Conservation (phyloP, 768 basidiomycete species). For the Pleurotus ostreatus region DNA sequence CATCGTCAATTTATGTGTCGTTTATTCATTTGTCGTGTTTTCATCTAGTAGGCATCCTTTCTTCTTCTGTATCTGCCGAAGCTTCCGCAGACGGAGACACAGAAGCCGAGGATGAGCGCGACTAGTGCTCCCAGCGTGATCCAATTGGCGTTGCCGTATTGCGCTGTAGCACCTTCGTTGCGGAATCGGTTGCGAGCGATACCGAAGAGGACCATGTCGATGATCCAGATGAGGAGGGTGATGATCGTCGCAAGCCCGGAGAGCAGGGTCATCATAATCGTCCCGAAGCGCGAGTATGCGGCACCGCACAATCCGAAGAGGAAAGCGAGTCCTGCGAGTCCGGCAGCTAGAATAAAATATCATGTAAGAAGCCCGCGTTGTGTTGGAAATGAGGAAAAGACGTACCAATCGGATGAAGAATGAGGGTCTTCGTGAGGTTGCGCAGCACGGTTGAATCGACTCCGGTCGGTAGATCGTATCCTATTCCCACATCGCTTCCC, state of each 20-base stretch:
- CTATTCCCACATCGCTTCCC: conserved; percentile 48
- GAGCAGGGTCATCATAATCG: conserved; percentile 72
- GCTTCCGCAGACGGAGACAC: conserved; percentile 58
- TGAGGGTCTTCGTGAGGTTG: conserved; percentile 69
- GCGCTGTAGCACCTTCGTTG: conserved; percentile 40
- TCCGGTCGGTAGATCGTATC: conserved; percentile 44
- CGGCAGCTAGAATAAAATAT: conserved; percentile 39
- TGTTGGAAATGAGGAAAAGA: conserved; percentile 9
- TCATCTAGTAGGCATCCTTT: conserved; percentile 21
- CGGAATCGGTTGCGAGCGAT: conserved; percentile 59
- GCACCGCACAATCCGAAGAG: conserved; percentile 68
- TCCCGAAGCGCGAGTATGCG: conserved; percentile 63
- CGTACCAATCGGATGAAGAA: conserved; percentile 78
- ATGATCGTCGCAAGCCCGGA: conserved; percentile 62
- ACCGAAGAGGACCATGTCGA: conserved; percentile 81
- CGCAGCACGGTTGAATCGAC: conserved; percentile 54
- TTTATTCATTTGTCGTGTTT: not conserved
- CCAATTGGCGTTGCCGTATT: conserved; percentile 83
- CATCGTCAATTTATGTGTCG: not conserved
- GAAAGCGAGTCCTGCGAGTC: conserved; percentile 59
- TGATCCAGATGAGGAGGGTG: conserved; percentile 65
- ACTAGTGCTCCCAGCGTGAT: conserved; percentile 71
- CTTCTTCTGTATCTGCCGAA: conserved; percentile 60
- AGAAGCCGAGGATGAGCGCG: conserved; percentile 63
- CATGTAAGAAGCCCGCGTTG: not conserved